Evolutionary conservation across 805 yeast genomes (phyloP).

Genomic region (Wickerhamomyces strasburgensis): DNA sequence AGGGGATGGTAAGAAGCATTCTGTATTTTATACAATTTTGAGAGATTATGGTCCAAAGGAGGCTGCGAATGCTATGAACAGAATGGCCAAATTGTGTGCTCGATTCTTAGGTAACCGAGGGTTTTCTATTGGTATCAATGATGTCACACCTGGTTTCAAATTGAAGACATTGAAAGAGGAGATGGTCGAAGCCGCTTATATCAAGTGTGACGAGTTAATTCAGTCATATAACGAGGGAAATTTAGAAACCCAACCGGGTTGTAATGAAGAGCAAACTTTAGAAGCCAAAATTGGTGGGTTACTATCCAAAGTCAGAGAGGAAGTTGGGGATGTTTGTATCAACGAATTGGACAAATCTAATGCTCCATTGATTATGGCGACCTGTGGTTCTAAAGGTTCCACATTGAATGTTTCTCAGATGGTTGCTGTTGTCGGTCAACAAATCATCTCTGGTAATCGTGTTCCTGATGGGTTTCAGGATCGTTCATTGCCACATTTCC

Average conservation of each 20-base stretch:
- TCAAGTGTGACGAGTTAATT: conserved; percentile 88
- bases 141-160: conserved; percentile 88
- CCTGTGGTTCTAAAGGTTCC: conserved; percentile 99
- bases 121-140: conserved; percentile 94
- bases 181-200: conserved; percentile 86
- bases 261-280: conserved; percentile 96
- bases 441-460: conserved; percentile 96
- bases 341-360: conserved; percentile 82
- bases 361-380: conserved; percentile 98
- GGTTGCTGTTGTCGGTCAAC: conserved; percentile 99
- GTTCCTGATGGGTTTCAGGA: conserved; percentile 99
- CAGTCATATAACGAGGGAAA: conserved; percentile 73
- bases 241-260: conserved; percentile 97
- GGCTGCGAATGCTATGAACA: conserved; percentile 94
- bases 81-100: conserved; percentile 99
- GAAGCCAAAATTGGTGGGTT: conserved; percentile 97
- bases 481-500: conserved; percentile 94
- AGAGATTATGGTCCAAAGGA: conserved; percentile 96
- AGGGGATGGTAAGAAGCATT: conserved; percentile 98
- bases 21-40: conserved; percentile 90
- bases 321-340: conserved; percentile 97
- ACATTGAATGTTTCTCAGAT: conserved; percentile 96
- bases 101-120: conserved; percentile 93
- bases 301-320: conserved; percentile 95
- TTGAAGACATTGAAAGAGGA: conserved; percentile 75